phyloP scores from a whole-genome alignment of 306 rosid species.

The Trifolium fragiferum region DNA sequence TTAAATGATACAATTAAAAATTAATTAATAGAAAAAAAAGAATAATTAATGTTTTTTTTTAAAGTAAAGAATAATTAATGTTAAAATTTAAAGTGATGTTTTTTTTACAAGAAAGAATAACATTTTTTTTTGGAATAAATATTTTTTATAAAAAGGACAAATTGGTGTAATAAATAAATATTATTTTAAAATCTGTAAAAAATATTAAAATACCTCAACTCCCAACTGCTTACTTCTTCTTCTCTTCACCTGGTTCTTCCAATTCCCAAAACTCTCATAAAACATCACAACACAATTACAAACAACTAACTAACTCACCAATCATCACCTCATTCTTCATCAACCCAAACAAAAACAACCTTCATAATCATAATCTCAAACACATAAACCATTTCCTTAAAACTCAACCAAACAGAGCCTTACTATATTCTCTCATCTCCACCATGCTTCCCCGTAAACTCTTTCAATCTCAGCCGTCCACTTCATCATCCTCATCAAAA shows the following conservation, averaged over 20 bases:
- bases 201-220: background rate
- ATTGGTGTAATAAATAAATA: too few relatives aligned
- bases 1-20: too few relatives aligned
- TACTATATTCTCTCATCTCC: background rate
- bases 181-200: background rate
- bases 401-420: background rate
- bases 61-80: too few relatives aligned
- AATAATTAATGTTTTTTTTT: too few relatives aligned
- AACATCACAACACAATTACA: background rate
- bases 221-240: background rate
- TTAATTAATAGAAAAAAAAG: too few relatives aligned
- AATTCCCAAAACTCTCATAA: background rate
- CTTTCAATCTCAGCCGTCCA: slow-evolving; percentile 46
- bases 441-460: slow-evolving; percentile 66
- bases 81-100: too few relatives aligned
- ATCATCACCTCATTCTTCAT: too few relatives aligned
- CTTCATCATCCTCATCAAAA: slow-evolving; percentile 27
- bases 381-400: background rate
- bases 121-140: too few relatives aligned
- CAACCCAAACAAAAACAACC: background rate
- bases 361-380: background rate
- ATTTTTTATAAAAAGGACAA: too few relatives aligned
- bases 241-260: background rate
- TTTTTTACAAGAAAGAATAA: too few relatives aligned
- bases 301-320: background rate